A percentile compares a stretch with the other conserved stretches of the same genome.
Evolutionary conservation across 257 asterid genomes (phyloP).

Genomic region (Solanum chaucha): DNA sequence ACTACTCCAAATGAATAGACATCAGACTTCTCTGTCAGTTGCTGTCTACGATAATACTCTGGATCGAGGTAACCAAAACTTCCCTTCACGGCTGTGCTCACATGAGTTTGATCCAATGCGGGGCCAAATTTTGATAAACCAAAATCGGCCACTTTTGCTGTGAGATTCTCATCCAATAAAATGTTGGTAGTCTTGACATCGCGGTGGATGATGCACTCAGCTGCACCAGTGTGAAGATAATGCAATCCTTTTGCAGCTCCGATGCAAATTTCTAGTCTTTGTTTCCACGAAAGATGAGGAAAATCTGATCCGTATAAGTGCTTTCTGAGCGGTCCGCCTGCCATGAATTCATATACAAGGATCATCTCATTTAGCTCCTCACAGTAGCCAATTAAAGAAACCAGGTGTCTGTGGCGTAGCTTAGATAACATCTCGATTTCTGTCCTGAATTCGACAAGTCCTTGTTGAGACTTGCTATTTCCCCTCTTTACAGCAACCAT

Average conservation of each 20-base stretch:
- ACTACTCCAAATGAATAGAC: slow-evolving; percentile 30
- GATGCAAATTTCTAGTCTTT: slow-evolving; percentile 24
- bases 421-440: slow-evolving; percentile 26
- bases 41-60: slow-evolving; percentile 23
- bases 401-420: slow-evolving; percentile 24
- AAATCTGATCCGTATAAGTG: slow-evolving; percentile 15
- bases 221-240: slow-evolving; percentile 24
- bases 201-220: slow-evolving; percentile 18
- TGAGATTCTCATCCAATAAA: slow-evolving; percentile 16
- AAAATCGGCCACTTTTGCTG: slow-evolving; percentile 22
- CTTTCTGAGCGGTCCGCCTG: slow-evolving; percentile 21
- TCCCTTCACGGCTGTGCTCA: slow-evolving; percentile 17
- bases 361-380: slow-evolving; percentile 27
- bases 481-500: slow-evolving; percentile 24
- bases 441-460: slow-evolving; percentile 19
- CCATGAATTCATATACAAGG: slow-evolving; percentile 27
- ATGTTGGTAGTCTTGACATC: slow-evolving; percentile 28
- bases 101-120: slow-evolving; percentile 20
- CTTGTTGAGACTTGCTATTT: slow-evolving; percentile 22
- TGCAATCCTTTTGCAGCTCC: slow-evolving; percentile 28
- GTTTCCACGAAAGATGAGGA: slow-evolving; percentile 18
- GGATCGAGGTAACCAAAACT: slow-evolving; percentile 31
- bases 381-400: slow-evolving; percentile 20
- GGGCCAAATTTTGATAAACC: slow-evolving; percentile 25
- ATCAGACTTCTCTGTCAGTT: slow-evolving; percentile 23